Conservation (phyloP, 208 protist genomes). For the Endotrypanum monterogeii region DNA sequence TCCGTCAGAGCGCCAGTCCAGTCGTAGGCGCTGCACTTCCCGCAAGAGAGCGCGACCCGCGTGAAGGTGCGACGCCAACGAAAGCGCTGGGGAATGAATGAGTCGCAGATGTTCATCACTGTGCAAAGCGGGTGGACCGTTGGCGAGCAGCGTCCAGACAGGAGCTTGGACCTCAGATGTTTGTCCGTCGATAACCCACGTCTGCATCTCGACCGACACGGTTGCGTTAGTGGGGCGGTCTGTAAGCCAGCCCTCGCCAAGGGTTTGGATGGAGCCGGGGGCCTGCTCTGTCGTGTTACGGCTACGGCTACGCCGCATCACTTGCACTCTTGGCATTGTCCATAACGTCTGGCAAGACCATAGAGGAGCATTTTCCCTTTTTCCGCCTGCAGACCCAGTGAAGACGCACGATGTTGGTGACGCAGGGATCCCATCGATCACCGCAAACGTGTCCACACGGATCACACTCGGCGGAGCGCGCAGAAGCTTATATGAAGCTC, state of each 20-base stretch:
- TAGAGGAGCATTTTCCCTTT: background rate
- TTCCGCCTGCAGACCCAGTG: background rate
- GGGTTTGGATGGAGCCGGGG: background rate
- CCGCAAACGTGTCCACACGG: slow-evolving; percentile 16
- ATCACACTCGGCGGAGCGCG: slow-evolving; percentile 20
- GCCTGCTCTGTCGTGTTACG: background rate
- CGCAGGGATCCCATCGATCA: slow-evolving; percentile 10
- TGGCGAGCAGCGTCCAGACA: slow-evolving; percentile 11
- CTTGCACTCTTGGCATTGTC: background rate
- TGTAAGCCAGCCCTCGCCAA: background rate
- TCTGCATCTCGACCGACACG: background rate
- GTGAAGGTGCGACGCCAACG: slow-evolving; percentile 11
- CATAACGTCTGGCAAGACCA: background rate
- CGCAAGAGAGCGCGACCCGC: slow-evolving; percentile 12
- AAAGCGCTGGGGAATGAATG: background rate
- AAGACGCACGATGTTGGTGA: background rate
- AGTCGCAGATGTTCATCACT: background rate
- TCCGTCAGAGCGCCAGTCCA: slow-evolving; percentile 18
- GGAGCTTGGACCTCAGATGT: slow-evolving; percentile 6
- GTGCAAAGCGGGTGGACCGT: background rate
- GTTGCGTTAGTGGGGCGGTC: background rate
- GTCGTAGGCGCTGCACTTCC: slow-evolving; percentile 15
- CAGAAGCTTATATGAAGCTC: slow-evolving; percentile 10
- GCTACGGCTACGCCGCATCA: background rate
- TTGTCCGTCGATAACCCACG: slow-evolving; percentile 1